Evolutionary conservation across 768 basidiomycete genomes (phyloP).

Genomic region (Leccinellum luteum): DNA sequence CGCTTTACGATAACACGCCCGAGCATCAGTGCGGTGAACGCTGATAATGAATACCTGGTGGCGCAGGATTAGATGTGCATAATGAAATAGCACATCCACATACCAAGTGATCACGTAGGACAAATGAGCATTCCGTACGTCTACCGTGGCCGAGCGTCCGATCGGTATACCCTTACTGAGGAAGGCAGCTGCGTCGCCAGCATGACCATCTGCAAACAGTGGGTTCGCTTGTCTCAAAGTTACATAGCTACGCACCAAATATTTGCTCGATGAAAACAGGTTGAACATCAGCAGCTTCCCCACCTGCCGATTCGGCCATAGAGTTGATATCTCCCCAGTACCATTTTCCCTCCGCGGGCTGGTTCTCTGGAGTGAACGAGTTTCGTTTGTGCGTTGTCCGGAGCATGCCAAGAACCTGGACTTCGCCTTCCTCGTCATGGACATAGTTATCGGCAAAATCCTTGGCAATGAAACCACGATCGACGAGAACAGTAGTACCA

Average conservation of each 20-base stretch:
- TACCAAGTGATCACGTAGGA: constrained; percentile 97
- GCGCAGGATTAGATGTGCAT: constrained; percentile 11
- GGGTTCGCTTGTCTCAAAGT: neutral
- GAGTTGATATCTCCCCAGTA: constrained; percentile 80
- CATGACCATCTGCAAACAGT: constrained; percentile 68
- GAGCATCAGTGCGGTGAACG: constrained; percentile 83
- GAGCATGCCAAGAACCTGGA: constrained; percentile 84
- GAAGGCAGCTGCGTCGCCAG: constrained; percentile 62
- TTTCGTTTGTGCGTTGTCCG: constrained; percentile 71
- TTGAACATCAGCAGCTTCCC: constrained; percentile 44
- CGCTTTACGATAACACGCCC: constrained; percentile 60
- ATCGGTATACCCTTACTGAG: constrained; percentile 76
- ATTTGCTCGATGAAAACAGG: constrained; percentile 87
- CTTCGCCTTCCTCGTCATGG: constrained; percentile 48
- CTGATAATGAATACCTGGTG: constrained; percentile 84
- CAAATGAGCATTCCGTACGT: constrained; percentile 89
- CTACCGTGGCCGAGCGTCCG: constrained; percentile 78
- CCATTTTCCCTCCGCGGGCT: constrained; percentile 78
- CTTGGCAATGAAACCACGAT: constrained; percentile 73
- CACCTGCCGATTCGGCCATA: constrained; percentile 79
- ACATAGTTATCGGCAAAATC: constrained; percentile 45
- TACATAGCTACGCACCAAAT: constrained; percentile 58
- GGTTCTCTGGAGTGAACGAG: constrained; percentile 86
- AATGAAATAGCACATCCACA: constrained; percentile 15
- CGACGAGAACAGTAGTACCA: neutral